Evolutionary conservation across 768 basidiomycete genomes (phyloP).

Genomic region (Rhizopogon sp.): DNA sequence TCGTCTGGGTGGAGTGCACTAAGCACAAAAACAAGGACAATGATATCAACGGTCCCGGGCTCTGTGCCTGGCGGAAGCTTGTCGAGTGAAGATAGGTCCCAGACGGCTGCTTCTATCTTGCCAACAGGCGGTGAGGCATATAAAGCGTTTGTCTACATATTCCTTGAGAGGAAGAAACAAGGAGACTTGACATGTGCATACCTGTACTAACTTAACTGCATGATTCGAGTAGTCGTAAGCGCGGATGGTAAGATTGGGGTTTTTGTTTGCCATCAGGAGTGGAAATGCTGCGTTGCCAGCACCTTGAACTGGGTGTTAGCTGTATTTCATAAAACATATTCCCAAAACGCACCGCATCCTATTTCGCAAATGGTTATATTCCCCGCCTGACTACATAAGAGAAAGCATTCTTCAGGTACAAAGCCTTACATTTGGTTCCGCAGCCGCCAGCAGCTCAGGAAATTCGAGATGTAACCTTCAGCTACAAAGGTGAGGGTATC

Average conservation of each 20-base stretch:
- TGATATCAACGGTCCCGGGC: constrained; percentile 75
- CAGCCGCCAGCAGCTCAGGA: constrained; percentile 73
- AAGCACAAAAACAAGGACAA: constrained; percentile 90
- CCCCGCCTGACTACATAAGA: constrained; percentile 55
- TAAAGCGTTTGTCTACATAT: constrained; percentile 58
- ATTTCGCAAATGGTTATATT: constrained; percentile 75
- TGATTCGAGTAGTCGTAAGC: constrained; percentile 91
- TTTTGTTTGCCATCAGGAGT: constrained; percentile 74
- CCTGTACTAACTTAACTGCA: constrained; percentile 88
- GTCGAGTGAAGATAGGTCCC: constrained; percentile 76
- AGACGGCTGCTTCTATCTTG: constrained; percentile 72
- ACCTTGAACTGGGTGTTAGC: constrained; percentile 40
- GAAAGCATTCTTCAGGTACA: neutral
- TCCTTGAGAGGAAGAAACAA: neutral
- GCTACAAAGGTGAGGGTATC: neutral
- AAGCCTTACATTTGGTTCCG: constrained; percentile 54
- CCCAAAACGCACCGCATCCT: constrained; percentile 69
- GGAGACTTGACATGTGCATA: constrained; percentile 23
- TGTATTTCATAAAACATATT: neutral
- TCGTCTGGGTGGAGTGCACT: constrained; percentile 92
- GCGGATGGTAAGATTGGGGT: constrained; percentile 65
- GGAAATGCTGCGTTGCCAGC: constrained; percentile 96
- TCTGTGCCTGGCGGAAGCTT: constrained; percentile 59
- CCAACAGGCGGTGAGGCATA: constrained; percentile 68
- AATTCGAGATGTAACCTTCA: constrained; percentile 90